Conservation (phyloP, 371 early-diverging fungal species). For the Chytridiales sp. region DNA sequence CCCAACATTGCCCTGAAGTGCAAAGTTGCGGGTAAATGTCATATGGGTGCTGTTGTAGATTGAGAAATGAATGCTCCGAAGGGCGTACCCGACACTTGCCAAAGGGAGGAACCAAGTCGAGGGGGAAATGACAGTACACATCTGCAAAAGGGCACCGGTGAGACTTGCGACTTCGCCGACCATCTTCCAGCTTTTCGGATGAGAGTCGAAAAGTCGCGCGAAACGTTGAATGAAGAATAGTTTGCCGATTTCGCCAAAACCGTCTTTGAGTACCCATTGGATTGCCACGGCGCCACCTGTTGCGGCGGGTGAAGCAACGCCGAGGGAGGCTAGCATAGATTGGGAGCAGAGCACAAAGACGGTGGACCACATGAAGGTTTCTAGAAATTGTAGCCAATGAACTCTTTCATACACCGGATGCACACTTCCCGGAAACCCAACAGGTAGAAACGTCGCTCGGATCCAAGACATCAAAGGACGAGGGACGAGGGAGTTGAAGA, state of each 20-base stretch:
- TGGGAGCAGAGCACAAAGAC: constrained; percentile 72
- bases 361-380: constrained; percentile 65
- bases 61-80: constrained; percentile 63
- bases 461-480: constrained; percentile 45
- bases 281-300: constrained; percentile 69
- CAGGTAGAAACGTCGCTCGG: constrained; percentile 63
- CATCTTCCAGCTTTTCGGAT: constrained; percentile 73
- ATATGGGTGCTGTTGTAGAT: constrained; percentile 72
- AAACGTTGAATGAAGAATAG: constrained; percentile 70
- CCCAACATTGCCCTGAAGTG: constrained; percentile 65
- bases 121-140: constrained; percentile 57
- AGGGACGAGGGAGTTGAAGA: constrained; percentile 1
- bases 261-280: constrained; percentile 74
- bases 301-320: constrained; percentile 50
- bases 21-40: constrained; percentile 70
- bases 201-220: constrained; percentile 69
- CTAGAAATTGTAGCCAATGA: constrained; percentile 65
- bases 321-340: constrained; percentile 68
- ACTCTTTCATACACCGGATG: constrained; percentile 53
- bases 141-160: constrained; percentile 59
- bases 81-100: constrained; percentile 62
- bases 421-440: constrained; percentile 50
- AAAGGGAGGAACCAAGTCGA: constrained; percentile 58
- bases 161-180: constrained; percentile 45
- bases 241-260: constrained; percentile 69